Base-by-base conservation (phyloP, 495 filamentous ascomycete species). In the Lasiosphaeriaceae sp. region DNA sequence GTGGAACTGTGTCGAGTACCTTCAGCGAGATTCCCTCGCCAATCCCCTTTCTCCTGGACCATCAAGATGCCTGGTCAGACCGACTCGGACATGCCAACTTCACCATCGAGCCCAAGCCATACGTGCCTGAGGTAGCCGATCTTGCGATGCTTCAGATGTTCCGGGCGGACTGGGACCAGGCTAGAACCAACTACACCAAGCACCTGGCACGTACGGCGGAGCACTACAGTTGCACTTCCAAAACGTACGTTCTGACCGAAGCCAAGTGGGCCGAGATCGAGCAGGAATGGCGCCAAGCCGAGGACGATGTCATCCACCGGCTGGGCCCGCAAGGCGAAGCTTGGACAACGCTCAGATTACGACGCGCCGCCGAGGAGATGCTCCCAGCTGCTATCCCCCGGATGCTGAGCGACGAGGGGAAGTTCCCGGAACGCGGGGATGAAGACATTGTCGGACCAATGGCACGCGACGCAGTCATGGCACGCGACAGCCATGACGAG, bases 401-500 rank as follows among this genome's bases (percentile, higher is more conserved):
- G 24, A 80, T 86, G 70, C 71, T 78, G 19, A 75, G 72, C 57
- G 83, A 84, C 68, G 85, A 89, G 56, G 84, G 83, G 48, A 96
- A 96, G 71, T 96, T 96, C 61, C 90, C 89, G 23, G 84, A 88
- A 57, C 81, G 93, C 48, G 91, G 90, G 24, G 90, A 96, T 61
- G 86, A 90, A 53, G 90, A 95, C 66, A 94, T 96, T 56, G 90
- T 97, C 14, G 92, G 92, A 1, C 92, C 92, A 3, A 97, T 97
- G 92, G 83, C 85, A 12, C 81, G 86, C 50, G 80, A 85, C 54
- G 69, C 72, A 6, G 67, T 74, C 50, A 80, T 80, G 77, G 63
- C 66, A 22, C 71, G 74, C 20, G 64, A 71, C 16, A 66, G 62
- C 8, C 61, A 68, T 11, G 54, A 68, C 19, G 76, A 79, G 20